Evolutionary conservation across 2,329 filamentous ascomycete genomes (phyloP).

Genomic region (Acrodontium crateriforme): DNA sequence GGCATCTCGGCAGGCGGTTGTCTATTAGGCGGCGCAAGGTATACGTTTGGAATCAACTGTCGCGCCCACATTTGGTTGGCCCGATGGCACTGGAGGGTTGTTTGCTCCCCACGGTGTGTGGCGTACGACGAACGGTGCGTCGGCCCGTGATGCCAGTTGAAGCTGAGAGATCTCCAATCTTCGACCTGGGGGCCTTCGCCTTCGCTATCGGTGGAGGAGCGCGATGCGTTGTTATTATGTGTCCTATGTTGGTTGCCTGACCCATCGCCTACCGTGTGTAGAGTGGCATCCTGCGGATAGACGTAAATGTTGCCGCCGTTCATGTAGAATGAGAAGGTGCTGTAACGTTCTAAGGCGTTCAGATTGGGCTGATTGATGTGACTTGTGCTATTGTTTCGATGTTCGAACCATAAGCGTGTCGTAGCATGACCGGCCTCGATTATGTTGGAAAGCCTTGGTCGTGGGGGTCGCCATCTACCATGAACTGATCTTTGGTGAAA

Average conservation of each 20-base stretch:
- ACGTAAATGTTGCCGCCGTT: slow-evolving; percentile 5
- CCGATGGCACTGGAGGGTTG: slow-evolving; percentile 1
- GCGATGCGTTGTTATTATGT: not conserved
- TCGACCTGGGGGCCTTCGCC: slow-evolving; percentile 1
- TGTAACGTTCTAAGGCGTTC: not conserved
- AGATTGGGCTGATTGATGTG: not conserved
- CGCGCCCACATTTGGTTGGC: slow-evolving; percentile 2
- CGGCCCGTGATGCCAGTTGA: not conserved
- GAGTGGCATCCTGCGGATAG: slow-evolving; percentile 5
- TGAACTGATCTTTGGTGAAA: not conserved
- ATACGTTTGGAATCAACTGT: slow-evolving; percentile 5
- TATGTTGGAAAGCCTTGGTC: slow-evolving; percentile 1
- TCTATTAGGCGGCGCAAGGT: slow-evolving; percentile 1
- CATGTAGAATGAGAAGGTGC: slow-evolving; percentile 8
- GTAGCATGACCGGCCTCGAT: not conserved
- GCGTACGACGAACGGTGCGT: not conserved
- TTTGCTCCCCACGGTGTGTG: not conserved
- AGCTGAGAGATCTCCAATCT: slow-evolving; percentile 5
- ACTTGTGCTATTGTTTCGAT: not conserved
- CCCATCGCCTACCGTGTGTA: slow-evolving; percentile 7
- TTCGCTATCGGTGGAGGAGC: slow-evolving; percentile 1
- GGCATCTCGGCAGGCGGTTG: slow-evolving; percentile 2
- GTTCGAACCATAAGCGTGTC: not conserved
- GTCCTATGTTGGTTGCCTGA: not conserved
- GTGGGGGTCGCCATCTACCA: slow-evolving; percentile 4